Evolutionary conservation across 2,329 filamentous ascomycete genomes (phyloP).

Genomic region (Penicillium sp.): DNA sequence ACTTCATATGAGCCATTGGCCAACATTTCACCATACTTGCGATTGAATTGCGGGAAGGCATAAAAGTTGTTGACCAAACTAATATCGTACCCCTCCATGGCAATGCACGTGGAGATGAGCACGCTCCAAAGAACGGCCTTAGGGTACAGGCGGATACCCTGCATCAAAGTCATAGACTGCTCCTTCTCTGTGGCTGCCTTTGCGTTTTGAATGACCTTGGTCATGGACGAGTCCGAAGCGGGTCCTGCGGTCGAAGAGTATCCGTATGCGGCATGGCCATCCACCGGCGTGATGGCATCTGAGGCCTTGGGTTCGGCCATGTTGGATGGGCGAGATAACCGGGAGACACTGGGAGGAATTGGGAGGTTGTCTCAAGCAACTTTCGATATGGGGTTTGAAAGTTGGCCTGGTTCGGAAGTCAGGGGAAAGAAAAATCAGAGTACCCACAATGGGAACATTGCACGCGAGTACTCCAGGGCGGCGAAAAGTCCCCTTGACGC

Average conservation of each 20-base stretch:
- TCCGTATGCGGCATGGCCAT: constrained; percentile 8
- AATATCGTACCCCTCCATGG: constrained; percentile 88
- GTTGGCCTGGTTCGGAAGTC: constrained; percentile 13
- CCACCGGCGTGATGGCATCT: constrained; percentile 27
- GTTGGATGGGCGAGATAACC: not conserved
- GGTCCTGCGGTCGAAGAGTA: constrained; percentile 17
- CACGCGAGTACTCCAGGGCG: constrained; percentile 17
- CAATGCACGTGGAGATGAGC: constrained; percentile 84
- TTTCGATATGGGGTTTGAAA: not conserved
- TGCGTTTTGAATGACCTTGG: constrained; percentile 40
- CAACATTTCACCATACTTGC: constrained; percentile 39
- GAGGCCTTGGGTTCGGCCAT: constrained; percentile 32
- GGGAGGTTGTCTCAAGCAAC: not conserved
- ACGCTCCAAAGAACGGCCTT: constrained; percentile 82
- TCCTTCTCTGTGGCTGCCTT: constrained; percentile 46
- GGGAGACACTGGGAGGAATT: not conserved
- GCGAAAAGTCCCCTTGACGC: constrained; percentile 1
- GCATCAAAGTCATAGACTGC: constrained; percentile 66
- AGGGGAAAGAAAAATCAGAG: constrained; percentile 22
- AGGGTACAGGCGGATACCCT: constrained; percentile 79
- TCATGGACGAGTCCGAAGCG: constrained; percentile 25
- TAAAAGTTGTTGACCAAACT: constrained; percentile 79
- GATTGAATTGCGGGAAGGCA: constrained; percentile 42
- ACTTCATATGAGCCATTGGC: constrained; percentile 39
- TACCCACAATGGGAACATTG: constrained; percentile 22